Evolutionary conservation across 768 basidiomycete species (phyloP).

Genomic region (Hydnomerulius pinastri): DNA sequence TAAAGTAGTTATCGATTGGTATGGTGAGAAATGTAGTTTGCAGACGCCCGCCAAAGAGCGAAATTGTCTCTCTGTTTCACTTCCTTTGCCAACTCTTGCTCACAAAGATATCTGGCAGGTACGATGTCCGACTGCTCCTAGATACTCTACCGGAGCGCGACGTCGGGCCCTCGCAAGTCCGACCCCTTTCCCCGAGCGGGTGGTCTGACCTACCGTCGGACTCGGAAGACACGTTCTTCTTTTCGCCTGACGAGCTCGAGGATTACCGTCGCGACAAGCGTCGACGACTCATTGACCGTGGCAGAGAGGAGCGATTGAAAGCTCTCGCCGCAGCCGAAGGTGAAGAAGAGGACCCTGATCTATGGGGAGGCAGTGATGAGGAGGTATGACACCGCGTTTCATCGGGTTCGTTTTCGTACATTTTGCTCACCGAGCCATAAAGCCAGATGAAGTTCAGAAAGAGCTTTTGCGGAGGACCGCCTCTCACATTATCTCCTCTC

Average conservation of each 20-base stretch:
- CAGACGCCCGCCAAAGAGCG: conserved; percentile 3
- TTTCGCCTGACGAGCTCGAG: conserved; percentile 64
- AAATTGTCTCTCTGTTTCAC: conserved; percentile 20
- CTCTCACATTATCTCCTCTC: conserved; percentile 62
- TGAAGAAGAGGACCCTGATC: conserved; percentile 42
- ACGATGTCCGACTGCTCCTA: conserved; percentile 77
- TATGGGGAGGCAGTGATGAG: conserved; percentile 72
- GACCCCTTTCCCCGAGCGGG: conserved; percentile 53
- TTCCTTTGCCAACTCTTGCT: conserved; percentile 16
- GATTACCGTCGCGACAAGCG: conserved; percentile 72
- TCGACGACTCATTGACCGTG: conserved; percentile 56
- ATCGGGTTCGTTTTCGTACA: too few relatives aligned
- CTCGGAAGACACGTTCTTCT: conserved; percentile 82
- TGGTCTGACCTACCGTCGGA: conserved; percentile 90
- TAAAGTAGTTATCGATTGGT: conserved; percentile 4
- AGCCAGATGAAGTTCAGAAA: conserved; percentile 62
- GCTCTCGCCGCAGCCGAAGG: conserved; percentile 51
- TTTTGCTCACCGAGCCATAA: not conserved
- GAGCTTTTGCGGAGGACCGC: conserved; percentile 80
- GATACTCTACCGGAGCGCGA: conserved; percentile 42
- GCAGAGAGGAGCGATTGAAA: conserved; percentile 65
- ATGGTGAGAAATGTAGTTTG: conserved; percentile 3
- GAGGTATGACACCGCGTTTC: conserved; percentile 45
- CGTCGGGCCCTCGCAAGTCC: not conserved
- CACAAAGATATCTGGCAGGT: conserved; percentile 47